phyloP scores from a whole-genome alignment of 1,139 yeast genomes.

The Yamadazyma dushanensis region DNA sequence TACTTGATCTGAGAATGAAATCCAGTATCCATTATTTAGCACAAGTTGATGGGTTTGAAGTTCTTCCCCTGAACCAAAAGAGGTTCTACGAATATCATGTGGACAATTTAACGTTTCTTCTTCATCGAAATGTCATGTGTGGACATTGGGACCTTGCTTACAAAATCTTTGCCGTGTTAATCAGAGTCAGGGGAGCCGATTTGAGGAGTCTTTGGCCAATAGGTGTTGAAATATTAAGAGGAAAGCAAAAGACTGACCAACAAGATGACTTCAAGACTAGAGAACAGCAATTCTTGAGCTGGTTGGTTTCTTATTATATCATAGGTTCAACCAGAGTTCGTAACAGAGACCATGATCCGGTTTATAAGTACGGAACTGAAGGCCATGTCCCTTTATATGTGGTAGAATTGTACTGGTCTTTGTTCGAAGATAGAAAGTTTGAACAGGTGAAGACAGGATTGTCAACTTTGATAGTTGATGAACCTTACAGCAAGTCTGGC shows the following conservation, averaged over 20 bases:
- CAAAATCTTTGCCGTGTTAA: constrained; percentile 47
- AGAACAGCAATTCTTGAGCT: constrained; percentile 29
- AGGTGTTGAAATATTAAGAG: constrained; percentile 43
- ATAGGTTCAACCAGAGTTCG: constrained; percentile 13
- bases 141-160: constrained; percentile 58
- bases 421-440: constrained; percentile 29
- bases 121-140: constrained; percentile 40
- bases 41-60: constrained; percentile 10
- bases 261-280: constrained; percentile 23
- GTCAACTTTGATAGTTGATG: constrained; percentile 41
- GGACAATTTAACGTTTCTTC: constrained; percentile 29
- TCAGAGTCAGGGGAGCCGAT: constrained; percentile 51
- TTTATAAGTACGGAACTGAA: constrained; percentile 40
- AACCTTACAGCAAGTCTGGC: constrained; percentile 49
- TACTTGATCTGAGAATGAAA: background rate
- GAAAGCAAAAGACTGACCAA: constrained; percentile 8
- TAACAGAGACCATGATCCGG: constrained; percentile 28
- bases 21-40: constrained; percentile 6
- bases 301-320: constrained; percentile 33
- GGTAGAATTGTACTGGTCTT: constrained; percentile 37
- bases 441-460: constrained; percentile 28
- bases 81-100: constrained; percentile 26
- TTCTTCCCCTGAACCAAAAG: constrained; percentile 5
- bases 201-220: constrained; percentile 59
- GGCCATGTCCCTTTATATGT: constrained; percentile 39